These are phyloP conservation scores for Cucurbitaria berberidis DNA, from an alignment of 2,329 filamentous ascomycete genomes.

Conservation along the genomic window DNA sequence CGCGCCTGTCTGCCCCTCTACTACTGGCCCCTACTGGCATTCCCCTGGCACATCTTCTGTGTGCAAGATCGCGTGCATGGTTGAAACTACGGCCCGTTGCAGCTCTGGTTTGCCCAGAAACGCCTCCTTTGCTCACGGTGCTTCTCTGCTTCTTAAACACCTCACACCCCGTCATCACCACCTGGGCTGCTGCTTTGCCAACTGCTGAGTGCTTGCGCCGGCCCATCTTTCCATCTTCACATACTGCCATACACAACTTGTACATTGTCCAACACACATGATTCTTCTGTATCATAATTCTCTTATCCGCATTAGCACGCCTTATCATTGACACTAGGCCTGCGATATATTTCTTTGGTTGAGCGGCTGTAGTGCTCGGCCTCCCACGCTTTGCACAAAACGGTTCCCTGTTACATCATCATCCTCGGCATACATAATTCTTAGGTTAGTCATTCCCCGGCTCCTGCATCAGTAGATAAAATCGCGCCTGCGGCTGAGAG, in stretches of 20 bases:
- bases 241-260: slow-evolving; percentile 24
- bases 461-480: background rate
- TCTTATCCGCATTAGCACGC: background rate
- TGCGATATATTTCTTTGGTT: slow-evolving; percentile 19
- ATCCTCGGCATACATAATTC: slow-evolving; percentile 8
- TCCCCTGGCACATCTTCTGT: slow-evolving; percentile 33
- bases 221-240: slow-evolving; percentile 21
- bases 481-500: too few relatives aligned
- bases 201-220: slow-evolving; percentile 43
- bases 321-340: slow-evolving; percentile 2
- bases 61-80: slow-evolving; percentile 43
- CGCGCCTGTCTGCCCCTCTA: slow-evolving; percentile 34
- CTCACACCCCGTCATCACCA: slow-evolving; percentile 35
- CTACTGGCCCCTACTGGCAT: slow-evolving; percentile 36
- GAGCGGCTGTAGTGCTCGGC: slow-evolving; percentile 8
- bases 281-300: slow-evolving; percentile 16
- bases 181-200: slow-evolving; percentile 29
- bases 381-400: background rate
- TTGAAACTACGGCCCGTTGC: slow-evolving; percentile 49
- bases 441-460: slow-evolving; percentile 11
- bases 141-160: slow-evolving; percentile 34
- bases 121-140: slow-evolving; percentile 37
- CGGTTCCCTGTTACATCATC: slow-evolving; percentile 11
- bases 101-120: slow-evolving; percentile 45
- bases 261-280: slow-evolving; percentile 23